Evolutionary conservation across 163 green algal species (phyloP).

Genomic region (Scenedesmus sp.): DNA sequence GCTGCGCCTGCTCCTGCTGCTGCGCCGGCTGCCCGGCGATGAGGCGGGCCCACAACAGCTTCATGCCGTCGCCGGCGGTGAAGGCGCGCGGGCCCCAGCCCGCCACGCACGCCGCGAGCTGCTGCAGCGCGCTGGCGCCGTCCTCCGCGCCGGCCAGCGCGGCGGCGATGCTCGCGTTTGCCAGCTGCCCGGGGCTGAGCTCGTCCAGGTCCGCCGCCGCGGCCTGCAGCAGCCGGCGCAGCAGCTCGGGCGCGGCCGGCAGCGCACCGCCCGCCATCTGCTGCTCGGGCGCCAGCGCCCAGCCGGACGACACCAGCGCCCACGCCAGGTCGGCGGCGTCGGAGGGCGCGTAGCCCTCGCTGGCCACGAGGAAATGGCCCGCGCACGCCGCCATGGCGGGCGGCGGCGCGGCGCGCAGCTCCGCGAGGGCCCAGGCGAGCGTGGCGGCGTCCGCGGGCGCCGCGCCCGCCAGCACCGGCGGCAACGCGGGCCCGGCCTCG

Average conservation of each 20-base stretch:
- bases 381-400: background rate
- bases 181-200: conserved; percentile 32
- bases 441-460: conserved; percentile 2
- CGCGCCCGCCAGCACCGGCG: background rate
- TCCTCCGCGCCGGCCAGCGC: background rate
- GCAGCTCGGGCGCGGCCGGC: background rate
- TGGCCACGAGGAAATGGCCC: background rate
- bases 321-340: conserved; percentile 37
- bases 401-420: background rate
- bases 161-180: background rate
- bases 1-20: conserved; percentile 13
- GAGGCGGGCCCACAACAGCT: conserved; percentile 37
- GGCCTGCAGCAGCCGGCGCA: conserved; percentile 23
- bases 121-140: background rate
- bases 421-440: conserved; percentile 23
- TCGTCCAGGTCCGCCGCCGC: conserved; percentile 2
- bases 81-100: conserved; percentile 26
- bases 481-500: background rate
- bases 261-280: background rate
- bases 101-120: background rate
- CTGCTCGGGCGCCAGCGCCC: background rate
- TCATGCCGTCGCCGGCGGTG: conserved; percentile 17
- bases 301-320: conserved; percentile 23
- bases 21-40: background rate
- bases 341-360: conserved; percentile 8